Percentiles rank a stretch among this genome's conserved stretches.
Conservation (phyloP, 441 rosid species). For the Aquilaria agallochum region DNA sequence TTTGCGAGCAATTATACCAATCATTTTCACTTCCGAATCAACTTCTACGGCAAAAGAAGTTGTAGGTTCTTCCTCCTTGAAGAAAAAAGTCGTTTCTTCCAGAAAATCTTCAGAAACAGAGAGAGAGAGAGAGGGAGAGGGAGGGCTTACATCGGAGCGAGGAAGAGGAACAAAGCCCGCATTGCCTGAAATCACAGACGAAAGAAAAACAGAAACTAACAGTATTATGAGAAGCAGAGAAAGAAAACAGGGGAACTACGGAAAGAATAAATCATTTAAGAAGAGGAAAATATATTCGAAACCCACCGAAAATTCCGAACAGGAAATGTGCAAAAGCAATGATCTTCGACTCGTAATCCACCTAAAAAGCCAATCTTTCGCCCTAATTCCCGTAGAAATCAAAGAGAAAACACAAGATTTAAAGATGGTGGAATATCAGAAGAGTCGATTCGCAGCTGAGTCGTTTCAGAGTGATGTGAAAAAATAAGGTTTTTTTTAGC, state of each 20-base stretch:
- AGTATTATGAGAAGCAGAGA: neutral
- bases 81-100: too few species aligned
- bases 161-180: constrained; percentile 87
- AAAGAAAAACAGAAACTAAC: neutral
- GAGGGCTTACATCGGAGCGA: constrained; percentile 64
- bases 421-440: too few species aligned
- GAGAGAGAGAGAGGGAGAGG: too few species aligned
- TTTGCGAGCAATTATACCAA: neutral
- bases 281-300: neutral
- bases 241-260: neutral
- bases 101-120: neutral
- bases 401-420: neutral
- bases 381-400: constrained; percentile 3
- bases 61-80: too few species aligned
- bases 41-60: neutral
- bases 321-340: constrained; percentile 64
- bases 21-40: constrained; percentile 4
- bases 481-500: too few species aligned
- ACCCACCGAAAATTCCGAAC: constrained; percentile 84
- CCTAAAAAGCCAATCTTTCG: constrained; percentile 1
- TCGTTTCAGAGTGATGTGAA: too few species aligned
- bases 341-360: constrained; percentile 5
- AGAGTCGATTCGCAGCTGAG: too few species aligned
- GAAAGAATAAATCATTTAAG: constrained; percentile 5
- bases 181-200: constrained; percentile 56